A percentile compares a stretch with the other conserved stretches of the same genome.
Evolutionary conservation across 305 asterid genomes (phyloP).

Genomic region (Fraxinus floribunda): DNA sequence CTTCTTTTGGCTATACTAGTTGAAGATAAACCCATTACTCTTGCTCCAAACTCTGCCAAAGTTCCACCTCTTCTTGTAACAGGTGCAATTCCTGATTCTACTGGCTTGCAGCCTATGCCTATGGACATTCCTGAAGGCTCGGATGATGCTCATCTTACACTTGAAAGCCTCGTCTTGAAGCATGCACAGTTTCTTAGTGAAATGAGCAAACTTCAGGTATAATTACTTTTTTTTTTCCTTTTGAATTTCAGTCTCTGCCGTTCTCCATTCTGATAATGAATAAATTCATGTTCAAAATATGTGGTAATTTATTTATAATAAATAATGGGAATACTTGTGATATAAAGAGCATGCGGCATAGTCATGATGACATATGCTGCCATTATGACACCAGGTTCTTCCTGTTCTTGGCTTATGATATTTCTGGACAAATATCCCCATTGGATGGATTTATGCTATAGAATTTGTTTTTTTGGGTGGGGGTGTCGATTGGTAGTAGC

Average conservation of each 20-base stretch:
- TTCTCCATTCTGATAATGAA: conserved; percentile 5
- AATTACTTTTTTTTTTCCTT: not conserved
- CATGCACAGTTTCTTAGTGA: conserved; percentile 80
- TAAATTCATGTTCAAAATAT: conserved; percentile 4
- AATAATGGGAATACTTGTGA: conserved; percentile 15
- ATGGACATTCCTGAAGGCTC: conserved; percentile 72
- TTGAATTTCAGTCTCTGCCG: conserved; percentile 4
- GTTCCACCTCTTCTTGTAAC: conserved; percentile 65
- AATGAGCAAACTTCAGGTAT: conserved; percentile 95
- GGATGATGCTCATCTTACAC: conserved; percentile 81
- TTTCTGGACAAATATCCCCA: conserved; percentile 6
- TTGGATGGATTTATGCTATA: not conserved
- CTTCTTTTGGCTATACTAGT: conserved; percentile 94
- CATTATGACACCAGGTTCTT: conserved; percentile 1
- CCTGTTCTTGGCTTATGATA: conserved; percentile 11
- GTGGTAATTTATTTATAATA: not conserved
- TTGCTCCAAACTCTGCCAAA: conserved; percentile 96
- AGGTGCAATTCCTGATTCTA: conserved; percentile 50
- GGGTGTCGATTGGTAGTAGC: not conserved
- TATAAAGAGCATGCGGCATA: conserved; percentile 8
- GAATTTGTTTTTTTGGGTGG: not conserved
- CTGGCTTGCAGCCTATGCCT: conserved; percentile 76
- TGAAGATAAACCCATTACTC: conserved; percentile 90
- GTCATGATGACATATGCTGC: conserved; percentile 7
- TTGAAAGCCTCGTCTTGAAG: conserved; percentile 71